Conservation (phyloP, 768 basidiomycete species). For the Auricularia auricula-judae region DNA sequence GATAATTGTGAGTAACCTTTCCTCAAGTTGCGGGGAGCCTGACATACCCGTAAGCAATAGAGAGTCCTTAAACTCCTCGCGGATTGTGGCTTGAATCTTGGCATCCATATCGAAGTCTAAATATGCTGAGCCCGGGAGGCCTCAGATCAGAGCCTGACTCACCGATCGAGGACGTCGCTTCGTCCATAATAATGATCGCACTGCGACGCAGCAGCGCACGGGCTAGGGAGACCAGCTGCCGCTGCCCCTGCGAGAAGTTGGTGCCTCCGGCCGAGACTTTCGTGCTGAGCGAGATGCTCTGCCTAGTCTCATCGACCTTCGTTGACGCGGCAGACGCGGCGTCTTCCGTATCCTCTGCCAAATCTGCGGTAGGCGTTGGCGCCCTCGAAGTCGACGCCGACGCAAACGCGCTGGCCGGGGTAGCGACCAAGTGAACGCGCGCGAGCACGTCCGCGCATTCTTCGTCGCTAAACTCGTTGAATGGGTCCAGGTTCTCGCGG, state of each 20-base stretch:
- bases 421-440: conserved; percentile 58
- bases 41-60: conserved; percentile 9
- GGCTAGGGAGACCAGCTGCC: conserved; percentile 82
- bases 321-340: conserved; percentile 29
- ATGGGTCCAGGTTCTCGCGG: conserved; percentile 19
- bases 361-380: conserved; percentile 36
- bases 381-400: conserved; percentile 42
- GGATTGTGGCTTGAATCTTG: conserved; percentile 81
- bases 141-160: background rate
- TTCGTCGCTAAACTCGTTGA: conserved; percentile 59
- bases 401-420: conserved; percentile 33
- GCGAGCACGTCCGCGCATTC: conserved; percentile 73
- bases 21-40: background rate
- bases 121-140: conserved; percentile 5
- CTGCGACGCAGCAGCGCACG: conserved; percentile 64
- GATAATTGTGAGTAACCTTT: conserved; percentile 2
- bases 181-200: conserved; percentile 67
- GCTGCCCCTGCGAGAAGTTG: conserved; percentile 89
- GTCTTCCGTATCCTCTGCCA: conserved; percentile 21
- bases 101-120: conserved; percentile 66
- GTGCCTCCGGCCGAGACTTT: conserved; percentile 77
- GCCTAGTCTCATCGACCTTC: conserved; percentile 34
- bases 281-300: conserved; percentile 55
- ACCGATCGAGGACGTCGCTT: conserved; percentile 80
- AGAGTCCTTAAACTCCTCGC: conserved; percentile 71